Percentiles rank a stretch among this genome's conserved stretches.
Conservation (phyloP, 2,329 filamentous ascomycete species). For the Colletotrichum sp. region DNA sequence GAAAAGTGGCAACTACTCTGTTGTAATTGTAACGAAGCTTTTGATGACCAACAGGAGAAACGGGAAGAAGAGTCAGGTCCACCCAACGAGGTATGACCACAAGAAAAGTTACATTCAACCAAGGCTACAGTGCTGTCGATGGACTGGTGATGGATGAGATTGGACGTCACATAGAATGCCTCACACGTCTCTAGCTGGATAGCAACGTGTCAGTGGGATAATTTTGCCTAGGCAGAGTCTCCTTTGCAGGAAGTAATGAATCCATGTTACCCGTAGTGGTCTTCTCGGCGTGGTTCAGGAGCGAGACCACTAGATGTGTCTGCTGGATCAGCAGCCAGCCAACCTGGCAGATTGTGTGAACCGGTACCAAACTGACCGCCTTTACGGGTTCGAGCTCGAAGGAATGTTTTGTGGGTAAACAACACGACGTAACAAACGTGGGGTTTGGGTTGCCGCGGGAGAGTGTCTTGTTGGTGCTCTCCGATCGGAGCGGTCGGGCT, state of each 20-base stretch:
- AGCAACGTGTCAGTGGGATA: background rate
- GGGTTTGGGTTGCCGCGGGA: background rate
- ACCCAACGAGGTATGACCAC: background rate
- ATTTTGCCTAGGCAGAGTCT: background rate
- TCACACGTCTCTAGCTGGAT: background rate
- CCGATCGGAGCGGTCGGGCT: background rate
- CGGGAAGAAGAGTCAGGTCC: background rate
- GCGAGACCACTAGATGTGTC: background rate
- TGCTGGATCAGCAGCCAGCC: background rate
- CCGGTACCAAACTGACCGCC: background rate
- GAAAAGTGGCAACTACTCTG: slow-evolving; percentile 22
- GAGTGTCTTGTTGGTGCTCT: background rate
- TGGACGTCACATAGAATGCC: background rate
- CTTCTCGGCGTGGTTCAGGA: background rate
- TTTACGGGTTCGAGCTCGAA: background rate
- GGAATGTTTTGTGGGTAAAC: background rate
- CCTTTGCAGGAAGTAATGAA: background rate
- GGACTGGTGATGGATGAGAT: background rate
- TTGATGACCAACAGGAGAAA: slow-evolving; percentile 6
- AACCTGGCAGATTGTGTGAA: background rate
- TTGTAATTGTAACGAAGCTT: slow-evolving; percentile 24
- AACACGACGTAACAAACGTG: background rate
- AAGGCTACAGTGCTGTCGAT: background rate
- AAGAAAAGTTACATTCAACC: background rate
- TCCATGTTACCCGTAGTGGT: background rate